Evolutionary conservation across 1,139 yeast genomes (phyloP).

Genomic region (Blastobotrys capitulatus): DNA sequence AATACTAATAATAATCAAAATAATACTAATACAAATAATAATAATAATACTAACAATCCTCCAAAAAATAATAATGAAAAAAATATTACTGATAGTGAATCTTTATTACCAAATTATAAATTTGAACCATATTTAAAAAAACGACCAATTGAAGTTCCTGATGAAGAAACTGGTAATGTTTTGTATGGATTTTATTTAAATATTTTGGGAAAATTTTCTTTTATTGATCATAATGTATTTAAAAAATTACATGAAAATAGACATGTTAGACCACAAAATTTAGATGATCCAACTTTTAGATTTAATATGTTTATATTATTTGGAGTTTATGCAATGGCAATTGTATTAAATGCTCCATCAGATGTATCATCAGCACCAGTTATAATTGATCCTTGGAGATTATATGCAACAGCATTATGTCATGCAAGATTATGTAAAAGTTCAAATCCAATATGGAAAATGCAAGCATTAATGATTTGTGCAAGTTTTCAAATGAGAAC

Average conservation of each 20-base stretch:
- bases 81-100: background rate
- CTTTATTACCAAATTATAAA: conserved; percentile 25
- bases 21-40: conserved; percentile 14
- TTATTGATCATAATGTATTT: conserved; percentile 21
- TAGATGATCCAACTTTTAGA: conserved; percentile 22
- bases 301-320: conserved; percentile 23
- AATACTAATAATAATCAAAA: too few species aligned
- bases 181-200: conserved; percentile 19
- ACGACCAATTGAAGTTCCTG: conserved; percentile 20
- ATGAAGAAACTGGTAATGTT: conserved; percentile 18
- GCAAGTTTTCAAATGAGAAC: conserved; percentile 51
- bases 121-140: conserved; percentile 23
- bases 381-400: conserved; percentile 36
- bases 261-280: conserved; percentile 15
- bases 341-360: conserved; percentile 9
- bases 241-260: conserved; percentile 21
- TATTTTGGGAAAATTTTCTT: conserved; percentile 22
- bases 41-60: background rate
- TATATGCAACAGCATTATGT: conserved; percentile 49
- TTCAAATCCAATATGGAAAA: conserved; percentile 37
- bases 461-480: conserved; percentile 45
- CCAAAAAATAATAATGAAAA: background rate
- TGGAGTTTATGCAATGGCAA: conserved; percentile 23
- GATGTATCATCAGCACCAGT: background rate
- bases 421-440: conserved; percentile 44